Evolutionary conservation across 106 monocot species (phyloP), one percentile per base, ranked within the genome.

Genomic region (Ottelia alismoides): DNA sequence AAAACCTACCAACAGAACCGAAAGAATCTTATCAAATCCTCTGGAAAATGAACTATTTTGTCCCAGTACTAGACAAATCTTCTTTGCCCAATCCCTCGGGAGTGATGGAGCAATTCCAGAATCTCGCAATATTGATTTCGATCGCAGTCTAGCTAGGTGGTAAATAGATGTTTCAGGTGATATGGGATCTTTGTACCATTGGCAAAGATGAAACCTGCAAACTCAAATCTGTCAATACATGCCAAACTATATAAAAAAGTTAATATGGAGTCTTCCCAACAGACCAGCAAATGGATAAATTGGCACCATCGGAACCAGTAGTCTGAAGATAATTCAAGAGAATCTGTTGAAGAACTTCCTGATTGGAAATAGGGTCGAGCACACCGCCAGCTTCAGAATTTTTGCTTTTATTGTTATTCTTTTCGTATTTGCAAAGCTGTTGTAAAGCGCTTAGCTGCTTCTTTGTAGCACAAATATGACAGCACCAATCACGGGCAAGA

Each of bases 11-110:
- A 98, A 45, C 58, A 98, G 79, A 66, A 90, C 74, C 27, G 73
- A 55, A 14, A 98, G 72, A 63, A 98, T 90, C 58, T 73, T 98
- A 73, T 98, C 98, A 75, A 98, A 90, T 57, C 98, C 98, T 65
- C 90, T 78, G 40, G 74, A 83, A 66, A 98, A 90, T 27, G 98
- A 98, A 66, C 67, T 85, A n/a, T 83, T 76, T 71, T 86, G 98
- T 1, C 74, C 85, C 56, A 98, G 67, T 32, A 72, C 76, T 59
- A 80, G 57, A 56, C 85, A 98, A 60, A 98, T 82, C 66, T 68
- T 79, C 58, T 79, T 98, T 18, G 82, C 90, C 77, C 76, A 79
- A 30, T 84, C 72, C 55, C 98, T 78, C 23, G 98, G 70, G 43
- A 96, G 51, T 16, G 53, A 20, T 25, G 66, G 72, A 65, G 65